phyloP scores from a whole-genome alignment of 345 rosid species.

The Microthlaspi erraticum region DNA sequence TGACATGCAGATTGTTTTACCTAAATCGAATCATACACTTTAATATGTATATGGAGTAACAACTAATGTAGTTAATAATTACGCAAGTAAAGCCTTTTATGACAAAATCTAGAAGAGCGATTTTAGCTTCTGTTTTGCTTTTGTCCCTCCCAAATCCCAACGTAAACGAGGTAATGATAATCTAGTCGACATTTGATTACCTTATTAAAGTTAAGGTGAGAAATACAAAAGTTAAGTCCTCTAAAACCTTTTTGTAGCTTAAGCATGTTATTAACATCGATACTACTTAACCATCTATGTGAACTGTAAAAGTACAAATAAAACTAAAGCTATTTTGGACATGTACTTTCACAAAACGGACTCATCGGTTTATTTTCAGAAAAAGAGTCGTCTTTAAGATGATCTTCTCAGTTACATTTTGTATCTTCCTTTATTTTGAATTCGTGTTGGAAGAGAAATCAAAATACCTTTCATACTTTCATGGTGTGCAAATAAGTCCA shows the following conservation, averaged over 20 bases:
- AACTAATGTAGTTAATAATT: conserved; percentile 5
- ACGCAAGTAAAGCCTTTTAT: not conserved
- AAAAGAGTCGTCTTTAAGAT: conserved; percentile 18
- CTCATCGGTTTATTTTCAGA: not conserved
- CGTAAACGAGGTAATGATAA: not conserved
- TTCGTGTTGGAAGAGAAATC: conserved; percentile 9
- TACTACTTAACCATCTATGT: not conserved
- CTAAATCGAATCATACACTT: conserved; percentile 1
- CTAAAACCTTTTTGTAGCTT: not conserved
- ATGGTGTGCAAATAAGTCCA: conserved; percentile 26
- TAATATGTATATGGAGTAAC: not conserved
- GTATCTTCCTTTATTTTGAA: conserved; percentile 35
- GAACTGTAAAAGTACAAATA: conserved; percentile 3
- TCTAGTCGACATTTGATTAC: not conserved
- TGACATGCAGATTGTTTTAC: conserved; percentile 1
- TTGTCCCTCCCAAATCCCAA: conserved; percentile 28
- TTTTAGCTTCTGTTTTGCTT: conserved; percentile 23
- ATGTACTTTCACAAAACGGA: conserved; percentile 5
- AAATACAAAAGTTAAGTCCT: not conserved
- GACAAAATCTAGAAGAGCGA: conserved; percentile 3
- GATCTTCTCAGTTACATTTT: conserved; percentile 24
- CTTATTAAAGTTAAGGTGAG: not conserved
- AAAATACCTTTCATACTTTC: conserved; percentile 17
- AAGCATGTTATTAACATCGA: not conserved
- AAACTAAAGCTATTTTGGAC: not conserved